Base-by-base conservation (phyloP, 306 rosid species). In the Prunus mongolica region DNA sequence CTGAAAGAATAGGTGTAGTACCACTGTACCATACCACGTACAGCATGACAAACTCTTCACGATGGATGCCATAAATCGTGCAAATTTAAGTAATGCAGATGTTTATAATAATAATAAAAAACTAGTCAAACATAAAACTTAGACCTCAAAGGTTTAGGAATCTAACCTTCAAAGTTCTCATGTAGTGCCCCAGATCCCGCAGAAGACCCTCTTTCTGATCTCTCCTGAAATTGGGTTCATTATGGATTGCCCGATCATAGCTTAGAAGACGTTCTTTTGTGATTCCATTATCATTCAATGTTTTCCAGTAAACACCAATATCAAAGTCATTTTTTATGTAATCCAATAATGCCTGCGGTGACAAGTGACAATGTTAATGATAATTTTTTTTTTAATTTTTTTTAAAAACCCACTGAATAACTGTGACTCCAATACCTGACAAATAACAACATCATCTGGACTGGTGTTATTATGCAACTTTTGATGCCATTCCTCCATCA, bases 401-500 rank as follows among this genome's bases (percentile, higher is more conserved):
- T 30, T 30, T 32, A 51, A 72, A 34, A 83, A 61, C 61, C 45
- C 60, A 66, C 69, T 54, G 51, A 74, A 75, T 61, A 72, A 58
- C 81, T 78, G 41, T 56, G 74, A 50, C 73, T 71, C 38, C 75
- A 81, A 72, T 89, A 95, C 99, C 97, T 95, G 99, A 84, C 99
- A 95, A 78, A 95, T 92, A 64, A 95, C 84, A 83, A 95, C 93
- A 79, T 95, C 99, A 88, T 95, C 99, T 12, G 99, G 99, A 71
- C 99, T 95, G 62, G 99, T 95, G 86, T 95, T 95, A 75, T 95
- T 95, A 84, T 95, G 99, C 85, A 95, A 87, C 86, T 95, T 95
- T 80, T 95, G 99, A 82, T 95, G 99, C 99, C 99, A 95, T 86
- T 95, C 97, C 84, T 95, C 99, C 97, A 95, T 95, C 84, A 95